Conservation (phyloP, 2,329 filamentous ascomycete genomes). For the Cryphonectria japonica region DNA sequence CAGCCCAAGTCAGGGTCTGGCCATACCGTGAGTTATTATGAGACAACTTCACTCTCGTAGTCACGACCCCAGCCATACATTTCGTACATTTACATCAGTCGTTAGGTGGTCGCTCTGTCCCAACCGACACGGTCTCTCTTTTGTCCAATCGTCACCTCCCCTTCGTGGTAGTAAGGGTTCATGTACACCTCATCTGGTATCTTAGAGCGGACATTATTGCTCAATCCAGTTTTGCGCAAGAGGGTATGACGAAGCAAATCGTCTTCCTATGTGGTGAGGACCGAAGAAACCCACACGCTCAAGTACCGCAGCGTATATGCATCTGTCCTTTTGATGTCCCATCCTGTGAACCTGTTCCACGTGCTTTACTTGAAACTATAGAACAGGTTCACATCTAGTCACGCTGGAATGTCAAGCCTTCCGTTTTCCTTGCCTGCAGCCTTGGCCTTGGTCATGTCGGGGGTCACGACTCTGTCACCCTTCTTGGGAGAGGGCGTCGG, state of each 20-base stretch:
- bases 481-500: constrained; percentile 28
- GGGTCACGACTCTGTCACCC: constrained; percentile 17
- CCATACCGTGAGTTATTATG: constrained; percentile 1
- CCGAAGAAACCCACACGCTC: neutral
- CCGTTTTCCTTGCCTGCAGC: constrained; percentile 25
- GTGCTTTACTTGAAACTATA: constrained; percentile 24
- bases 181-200: neutral
- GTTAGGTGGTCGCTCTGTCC: constrained; percentile 4
- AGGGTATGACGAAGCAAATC: neutral
- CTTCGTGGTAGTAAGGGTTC: neutral
- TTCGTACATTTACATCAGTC: constrained; percentile 30
- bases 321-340: constrained; percentile 1
- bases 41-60: neutral
- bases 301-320: constrained; percentile 8
- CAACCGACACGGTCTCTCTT: constrained; percentile 8
- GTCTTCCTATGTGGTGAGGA: neutral
- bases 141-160: neutral
- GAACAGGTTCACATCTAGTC: constrained; percentile 30
- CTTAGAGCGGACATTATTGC: neutral
- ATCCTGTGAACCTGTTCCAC: constrained; percentile 26
- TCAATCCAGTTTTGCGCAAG: constrained; percentile 1
- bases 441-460: constrained; percentile 19
- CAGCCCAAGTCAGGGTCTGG: neutral
- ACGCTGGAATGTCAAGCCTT: constrained; percentile 27
- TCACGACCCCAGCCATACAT: constrained; percentile 19